Evolutionary conservation across 2,329 filamentous ascomycete species (phyloP), one percentile per base, ranked within the genome.

Genomic region (Pezicula rhizophila): DNA sequence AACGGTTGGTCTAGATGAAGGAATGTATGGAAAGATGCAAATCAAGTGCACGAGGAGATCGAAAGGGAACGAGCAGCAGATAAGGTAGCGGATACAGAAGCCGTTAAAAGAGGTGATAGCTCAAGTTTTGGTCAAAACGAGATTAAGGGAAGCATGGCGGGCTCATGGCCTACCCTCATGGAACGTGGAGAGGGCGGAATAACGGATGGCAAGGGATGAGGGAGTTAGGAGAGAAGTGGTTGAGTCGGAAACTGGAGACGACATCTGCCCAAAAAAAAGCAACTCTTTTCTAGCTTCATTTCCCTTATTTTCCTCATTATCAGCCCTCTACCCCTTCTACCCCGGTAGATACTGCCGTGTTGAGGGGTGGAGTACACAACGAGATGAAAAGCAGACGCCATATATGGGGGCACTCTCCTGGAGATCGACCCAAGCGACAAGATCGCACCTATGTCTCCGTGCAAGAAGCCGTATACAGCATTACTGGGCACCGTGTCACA

Each of bases 11-110:
- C 31, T 33, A 43, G 34, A 31, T 18, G 20, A 35, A 33, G 50
- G 49, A 52, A 49, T 48, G 54, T 48, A 46, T 25, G 25, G 28
- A 25, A 17, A 28, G 20, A 42, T 31, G 25, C n/a, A 40, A 25
- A 42, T 42, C 12, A 26, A 26, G 14, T 12, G 20, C 25, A 28
- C 11, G n/a, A 28, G 40, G 25, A 48, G 20, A 18, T 15, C 11
- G 15, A 31, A 35, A 18, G n/a, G 31, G 38, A 33, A 28, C 42
- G 11, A 31, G 28, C 28, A 31, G 28, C 28, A 31, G 8, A 31
- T 31, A 31, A 31, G 28, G 28, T 2, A 31, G 11, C 28, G 11
- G 12, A 31, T 12, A 4, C 28, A 31, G 8, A 31, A 31, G 25
- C 20, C 11, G 20, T 20, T 42, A 23, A 26, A 28, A n/a, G 25